These are phyloP conservation scores for Spongispora temasekensis DNA, from an alignment of 1,284 basidiomycete species.

Conservation along the genomic window DNA sequence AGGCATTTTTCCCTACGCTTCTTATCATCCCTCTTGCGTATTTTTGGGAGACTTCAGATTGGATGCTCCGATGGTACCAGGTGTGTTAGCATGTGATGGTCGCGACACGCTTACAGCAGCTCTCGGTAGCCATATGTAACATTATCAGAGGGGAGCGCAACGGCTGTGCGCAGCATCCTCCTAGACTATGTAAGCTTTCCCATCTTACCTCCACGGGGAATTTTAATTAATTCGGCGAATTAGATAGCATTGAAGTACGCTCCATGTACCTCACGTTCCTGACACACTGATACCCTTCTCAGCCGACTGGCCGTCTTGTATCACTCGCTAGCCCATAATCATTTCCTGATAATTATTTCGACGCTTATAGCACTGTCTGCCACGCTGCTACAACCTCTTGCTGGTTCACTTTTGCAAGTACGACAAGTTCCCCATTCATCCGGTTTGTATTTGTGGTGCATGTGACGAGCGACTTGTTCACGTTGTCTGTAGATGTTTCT, in stretches of 20 bases:
- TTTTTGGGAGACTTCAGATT: slow-evolving; percentile 50
- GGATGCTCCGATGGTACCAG: slow-evolving; percentile 51
- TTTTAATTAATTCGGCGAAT: slow-evolving; percentile 2
- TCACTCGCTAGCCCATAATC: slow-evolving; percentile 45
- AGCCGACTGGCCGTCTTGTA: slow-evolving; percentile 43
- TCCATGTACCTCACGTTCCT: background rate
- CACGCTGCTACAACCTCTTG: slow-evolving; percentile 54
- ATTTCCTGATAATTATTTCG: slow-evolving; percentile 53
- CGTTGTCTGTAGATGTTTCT: slow-evolving; percentile 30
- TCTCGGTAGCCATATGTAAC: slow-evolving; percentile 53
- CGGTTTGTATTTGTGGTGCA: slow-evolving; percentile 30
- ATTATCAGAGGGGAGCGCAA: slow-evolving; percentile 50
- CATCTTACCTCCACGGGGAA: background rate
- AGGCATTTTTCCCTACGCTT: slow-evolving; percentile 63
- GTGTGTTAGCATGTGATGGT: slow-evolving; percentile 32
- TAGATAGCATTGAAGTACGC: slow-evolving; percentile 48
- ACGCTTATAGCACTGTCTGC: slow-evolving; percentile 44
- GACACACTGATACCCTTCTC: slow-evolving; percentile 9
- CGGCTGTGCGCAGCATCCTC: slow-evolving; percentile 57
- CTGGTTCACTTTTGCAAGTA: slow-evolving; percentile 57
- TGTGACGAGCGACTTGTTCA: slow-evolving; percentile 3
- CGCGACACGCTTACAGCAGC: slow-evolving; percentile 19
- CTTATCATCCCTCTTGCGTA: slow-evolving; percentile 39
- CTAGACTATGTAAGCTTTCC: slow-evolving; percentile 56
- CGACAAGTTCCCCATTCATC: slow-evolving; percentile 39